Evolutionary conservation across 106 monocot species (phyloP).

Genomic region (Dendrobium nobile): DNA sequence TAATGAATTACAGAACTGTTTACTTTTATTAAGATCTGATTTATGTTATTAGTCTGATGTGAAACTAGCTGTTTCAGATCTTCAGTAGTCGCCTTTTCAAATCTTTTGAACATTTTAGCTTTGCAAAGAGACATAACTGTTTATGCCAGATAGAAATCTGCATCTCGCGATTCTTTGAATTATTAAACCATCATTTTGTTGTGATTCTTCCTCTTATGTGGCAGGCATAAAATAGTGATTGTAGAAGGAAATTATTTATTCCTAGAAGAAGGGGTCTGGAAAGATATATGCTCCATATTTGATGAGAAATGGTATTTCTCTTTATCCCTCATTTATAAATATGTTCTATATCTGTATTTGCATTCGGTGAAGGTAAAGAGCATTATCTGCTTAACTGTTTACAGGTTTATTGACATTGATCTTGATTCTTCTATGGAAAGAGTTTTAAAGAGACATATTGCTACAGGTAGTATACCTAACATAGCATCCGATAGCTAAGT

Average conservation of each 20-base stretch:
- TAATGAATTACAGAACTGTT: too few relatives aligned
- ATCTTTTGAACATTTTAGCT: background rate
- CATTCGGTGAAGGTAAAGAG: background rate
- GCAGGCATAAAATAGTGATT: slow-evolving; percentile 77
- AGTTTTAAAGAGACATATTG: slow-evolving; percentile 76
- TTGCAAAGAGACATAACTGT: background rate
- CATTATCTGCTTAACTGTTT: background rate
- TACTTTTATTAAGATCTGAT: background rate
- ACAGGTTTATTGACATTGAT: slow-evolving; percentile 32
- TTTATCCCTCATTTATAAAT: background rate
- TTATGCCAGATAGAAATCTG: background rate
- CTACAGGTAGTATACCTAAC: slow-evolving; percentile 51
- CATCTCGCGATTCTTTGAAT: background rate
- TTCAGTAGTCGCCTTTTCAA: background rate
- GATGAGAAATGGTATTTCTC: slow-evolving; percentile 81
- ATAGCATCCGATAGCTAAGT: background rate
- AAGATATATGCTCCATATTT: slow-evolving; percentile 58
- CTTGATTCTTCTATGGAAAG: slow-evolving; percentile 70
- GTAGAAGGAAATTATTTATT: slow-evolving; percentile 95
- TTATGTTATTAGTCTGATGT: background rate
- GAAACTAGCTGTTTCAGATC: background rate
- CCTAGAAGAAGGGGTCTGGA: slow-evolving; percentile 74
- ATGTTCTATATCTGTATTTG: background rate
- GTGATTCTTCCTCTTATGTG: slow-evolving; percentile 10
- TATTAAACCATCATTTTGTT: background rate